Conservation (phyloP, 75 land plant genomes). For the Cryptomeria japonica region DNA sequence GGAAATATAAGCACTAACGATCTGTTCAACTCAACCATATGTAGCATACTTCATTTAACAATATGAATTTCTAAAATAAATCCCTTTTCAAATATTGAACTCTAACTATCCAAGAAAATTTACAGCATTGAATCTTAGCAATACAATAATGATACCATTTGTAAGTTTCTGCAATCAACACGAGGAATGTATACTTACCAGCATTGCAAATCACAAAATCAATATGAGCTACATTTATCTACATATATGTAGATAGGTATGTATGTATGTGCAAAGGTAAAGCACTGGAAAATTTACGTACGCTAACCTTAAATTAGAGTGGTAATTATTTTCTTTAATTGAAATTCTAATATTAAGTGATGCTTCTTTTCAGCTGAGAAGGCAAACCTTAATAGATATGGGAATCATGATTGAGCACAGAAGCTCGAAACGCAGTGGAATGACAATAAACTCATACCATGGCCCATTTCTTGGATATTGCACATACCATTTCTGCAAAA, state of each 20-base stretch:
- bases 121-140: neutral
- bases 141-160: neutral
- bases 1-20: neutral
- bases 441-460: conserved; percentile 95
- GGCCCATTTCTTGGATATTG: conserved; percentile 69
- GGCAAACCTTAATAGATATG: conserved; percentile 88
- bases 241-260: neutral
- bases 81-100: neutral
- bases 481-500: conserved; percentile 93
- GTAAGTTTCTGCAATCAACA: neutral
- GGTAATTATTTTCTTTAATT: neutral
- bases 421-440: conserved; percentile 97
- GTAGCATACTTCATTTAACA: neutral
- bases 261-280: neutral
- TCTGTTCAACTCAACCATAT: neutral
- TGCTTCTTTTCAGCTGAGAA: neutral
- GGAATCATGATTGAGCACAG: conserved; percentile 99
- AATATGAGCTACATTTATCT: neutral
- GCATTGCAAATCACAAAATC: neutral
- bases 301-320: neutral
- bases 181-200: neutral
- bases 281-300: neutral
- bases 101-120: neutral
- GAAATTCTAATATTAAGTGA: neutral
- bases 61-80: neutral